Evolutionary conservation across 1,284 basidiomycete species (phyloP), one percentile per base, ranked within the genome.

Genomic region (Caloboletus firmus): DNA sequence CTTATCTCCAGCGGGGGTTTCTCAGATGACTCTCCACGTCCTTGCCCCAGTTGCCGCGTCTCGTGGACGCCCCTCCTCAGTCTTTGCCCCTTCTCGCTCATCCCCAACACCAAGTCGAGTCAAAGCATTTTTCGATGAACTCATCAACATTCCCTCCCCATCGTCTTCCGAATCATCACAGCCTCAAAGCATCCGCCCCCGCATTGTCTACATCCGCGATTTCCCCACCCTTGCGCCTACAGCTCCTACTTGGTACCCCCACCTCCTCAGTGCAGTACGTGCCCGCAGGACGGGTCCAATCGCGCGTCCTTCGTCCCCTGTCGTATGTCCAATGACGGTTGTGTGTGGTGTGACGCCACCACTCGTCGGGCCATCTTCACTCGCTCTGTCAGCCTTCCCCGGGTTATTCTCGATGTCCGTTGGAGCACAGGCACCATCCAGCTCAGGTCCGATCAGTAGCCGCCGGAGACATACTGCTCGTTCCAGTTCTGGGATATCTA

Each of bases 151-250:
- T 15, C 72, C 75, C n/a, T 72, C 78, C 8, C 74, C 75, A 52
- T 41, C 55, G 17, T 63, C 66, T 10, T 65, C 67, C 44, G 49
- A 67, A 32, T 47, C 65, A 36, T 52, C 70, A 56, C 37, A 55
- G 10, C 45, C 35, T 55, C 68, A 30, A 58, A 64, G 44, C 62
- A 61, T 50, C 22, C 74, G 77, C 53, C 86, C 89, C 11, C 85
- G 92, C n/a, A 79, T 95, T 10, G 79, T 95, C 47, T 91, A 93
- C 61, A 77, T 95, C 49, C 87, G 91, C 52, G 89, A 93, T 65
- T 90, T 89, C 58, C 78, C 84, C 6, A 87, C 84, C 0, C 81
- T 95, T 51, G 83, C 89, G 0, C 72, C 84, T 5, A 84, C 88
- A 6, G 85, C 89, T 9, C 77, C 85, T 2, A 73, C 78, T 1